Evolutionary conservation across 208 protist species (phyloP).

Genomic region (Wallacemonas sp.): DNA sequence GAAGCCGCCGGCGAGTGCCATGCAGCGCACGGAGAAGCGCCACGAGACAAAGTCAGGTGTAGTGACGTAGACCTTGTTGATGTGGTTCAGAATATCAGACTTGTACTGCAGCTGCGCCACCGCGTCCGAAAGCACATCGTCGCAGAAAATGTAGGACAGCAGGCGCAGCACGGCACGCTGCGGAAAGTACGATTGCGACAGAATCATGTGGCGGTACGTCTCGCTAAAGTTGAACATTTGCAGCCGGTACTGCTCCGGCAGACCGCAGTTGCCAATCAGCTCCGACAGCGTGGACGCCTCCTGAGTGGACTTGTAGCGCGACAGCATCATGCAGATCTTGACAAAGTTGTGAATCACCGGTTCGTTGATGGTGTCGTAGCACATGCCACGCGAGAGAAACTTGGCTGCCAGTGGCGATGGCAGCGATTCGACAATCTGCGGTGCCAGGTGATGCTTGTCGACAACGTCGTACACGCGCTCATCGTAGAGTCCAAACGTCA

Average conservation of each 20-base stretch:
- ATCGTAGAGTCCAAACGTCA: constrained; percentile 79
- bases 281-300: constrained; percentile 79
- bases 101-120: constrained; percentile 91
- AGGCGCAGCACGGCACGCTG: constrained; percentile 80
- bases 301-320: constrained; percentile 62
- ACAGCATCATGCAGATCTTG: constrained; percentile 84
- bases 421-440: constrained; percentile 53
- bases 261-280: constrained; percentile 81
- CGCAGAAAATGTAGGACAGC: constrained; percentile 88
- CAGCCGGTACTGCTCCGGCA: constrained; percentile 83
- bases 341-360: constrained; percentile 84
- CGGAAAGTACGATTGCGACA: constrained; percentile 84
- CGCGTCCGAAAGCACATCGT: constrained; percentile 80
- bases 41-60: constrained; percentile 89
- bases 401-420: constrained; percentile 61
- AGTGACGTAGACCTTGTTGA: constrained; percentile 85
- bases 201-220: constrained; percentile 88
- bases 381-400: constrained; percentile 85
- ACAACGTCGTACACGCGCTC: constrained; percentile 91
- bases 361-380: constrained; percentile 74
- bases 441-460: constrained; percentile 61
- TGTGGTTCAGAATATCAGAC: constrained; percentile 86
- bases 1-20: constrained; percentile 85
- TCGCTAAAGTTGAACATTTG: constrained; percentile 90
- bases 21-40: constrained; percentile 89